Conservation (phyloP, 495 filamentous ascomycete genomes). For the Apodospora peruviana region DNA sequence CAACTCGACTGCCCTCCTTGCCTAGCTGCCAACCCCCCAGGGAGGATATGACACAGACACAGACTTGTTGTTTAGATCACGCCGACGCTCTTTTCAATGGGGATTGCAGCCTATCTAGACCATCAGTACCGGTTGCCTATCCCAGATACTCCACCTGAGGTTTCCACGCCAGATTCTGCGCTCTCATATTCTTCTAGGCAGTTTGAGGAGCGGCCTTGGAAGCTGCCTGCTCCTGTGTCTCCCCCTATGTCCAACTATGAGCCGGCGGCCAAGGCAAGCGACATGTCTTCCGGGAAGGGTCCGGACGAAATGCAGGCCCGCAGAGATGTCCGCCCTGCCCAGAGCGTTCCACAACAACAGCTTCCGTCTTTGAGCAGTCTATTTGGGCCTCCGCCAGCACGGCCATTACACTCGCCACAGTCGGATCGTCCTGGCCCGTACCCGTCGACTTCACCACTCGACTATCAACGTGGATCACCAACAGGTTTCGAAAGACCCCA, state of each 20-base stretch:
- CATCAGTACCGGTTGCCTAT: constrained; percentile 36
- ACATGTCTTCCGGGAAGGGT: constrained; percentile 35
- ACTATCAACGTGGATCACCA: constrained; percentile 28
- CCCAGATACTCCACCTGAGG: constrained; percentile 40
- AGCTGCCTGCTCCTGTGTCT: constrained; percentile 30
- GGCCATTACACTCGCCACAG: constrained; percentile 37
- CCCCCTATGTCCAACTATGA: constrained; percentile 52
- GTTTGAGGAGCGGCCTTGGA: constrained; percentile 36
- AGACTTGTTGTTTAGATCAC: constrained; percentile 4
- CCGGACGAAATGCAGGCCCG: constrained; percentile 25
- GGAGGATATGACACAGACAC: constrained; percentile 17
- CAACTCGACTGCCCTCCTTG: neutral
- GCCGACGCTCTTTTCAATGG: constrained; percentile 38
- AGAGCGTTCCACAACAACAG: constrained; percentile 35
- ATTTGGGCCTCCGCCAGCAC: constrained; percentile 39
- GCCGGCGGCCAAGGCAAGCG: constrained; percentile 31
- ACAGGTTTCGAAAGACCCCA: constrained; percentile 17
- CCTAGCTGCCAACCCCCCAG: constrained; percentile 1
- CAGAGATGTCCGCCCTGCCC: constrained; percentile 23
- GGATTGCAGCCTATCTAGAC: constrained; percentile 40
- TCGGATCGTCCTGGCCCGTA: constrained; percentile 39
- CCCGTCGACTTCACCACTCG: constrained; percentile 35
- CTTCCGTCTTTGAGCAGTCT: constrained; percentile 50
- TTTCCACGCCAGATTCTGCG: constrained; percentile 36
- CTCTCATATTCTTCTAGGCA: constrained; percentile 28